These are phyloP conservation scores for Perkinsus chesapeaki DNA, from an alignment of 169 alveolate genomes.

Conservation along the genomic window DNA sequence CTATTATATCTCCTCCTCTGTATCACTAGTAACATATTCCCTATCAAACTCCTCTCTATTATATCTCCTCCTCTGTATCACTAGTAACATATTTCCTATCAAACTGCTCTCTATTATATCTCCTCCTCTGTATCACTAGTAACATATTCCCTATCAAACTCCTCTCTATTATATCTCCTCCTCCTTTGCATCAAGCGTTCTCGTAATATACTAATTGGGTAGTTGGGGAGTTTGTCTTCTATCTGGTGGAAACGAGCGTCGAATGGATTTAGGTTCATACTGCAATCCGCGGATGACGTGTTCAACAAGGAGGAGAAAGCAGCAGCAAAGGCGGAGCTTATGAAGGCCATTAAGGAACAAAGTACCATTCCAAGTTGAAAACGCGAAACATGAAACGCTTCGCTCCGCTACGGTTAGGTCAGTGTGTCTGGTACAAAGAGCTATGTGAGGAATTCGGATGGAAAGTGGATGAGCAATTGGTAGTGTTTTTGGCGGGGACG, in stretches of 20 bases:
- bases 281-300: background rate
- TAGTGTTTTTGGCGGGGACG: background rate
- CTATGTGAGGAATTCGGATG: slow-evolving; percentile 20
- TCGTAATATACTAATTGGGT: too few relatives aligned
- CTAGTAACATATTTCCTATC: too few relatives aligned
- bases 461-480: slow-evolving; percentile 8
- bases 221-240: background rate
- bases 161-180: too few relatives aligned
- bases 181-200: too few relatives aligned
- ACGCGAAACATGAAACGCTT: background rate
- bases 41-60: too few relatives aligned
- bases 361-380: background rate
- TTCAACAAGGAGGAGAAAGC: background rate
- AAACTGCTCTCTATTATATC: too few relatives aligned
- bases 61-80: too few relatives aligned
- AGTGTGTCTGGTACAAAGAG: background rate
- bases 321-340: background rate
- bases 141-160: too few relatives aligned
- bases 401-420: background rate
- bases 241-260: background rate
- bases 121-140: too few relatives aligned
- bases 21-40: too few relatives aligned
- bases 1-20: too few relatives aligned
- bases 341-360: background rate
- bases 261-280: background rate